These are phyloP conservation scores for Ascochyta rabiei DNA, from an alignment of 2,329 filamentous ascomycete species.

Conservation along the genomic window DNA sequence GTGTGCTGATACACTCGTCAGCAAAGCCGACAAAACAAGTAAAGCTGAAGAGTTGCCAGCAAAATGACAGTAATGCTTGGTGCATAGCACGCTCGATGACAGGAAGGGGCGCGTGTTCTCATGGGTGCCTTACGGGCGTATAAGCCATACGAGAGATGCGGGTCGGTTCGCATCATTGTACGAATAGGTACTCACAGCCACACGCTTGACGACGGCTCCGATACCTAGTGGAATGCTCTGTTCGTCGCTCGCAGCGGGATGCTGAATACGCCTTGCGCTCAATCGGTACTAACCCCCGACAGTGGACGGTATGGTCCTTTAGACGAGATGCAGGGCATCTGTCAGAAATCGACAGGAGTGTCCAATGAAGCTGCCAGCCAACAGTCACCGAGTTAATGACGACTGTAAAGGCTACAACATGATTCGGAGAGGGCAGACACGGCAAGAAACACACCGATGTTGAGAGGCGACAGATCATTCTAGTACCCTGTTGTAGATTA, in stretches of 20 bases:
- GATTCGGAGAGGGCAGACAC: neutral
- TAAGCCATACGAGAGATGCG: constrained; percentile 26
- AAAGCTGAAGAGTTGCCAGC: constrained; percentile 14
- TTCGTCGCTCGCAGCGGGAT: constrained; percentile 11
- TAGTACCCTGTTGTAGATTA: constrained; percentile 3
- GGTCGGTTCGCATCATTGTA: constrained; percentile 31
- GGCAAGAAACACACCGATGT: constrained; percentile 11
- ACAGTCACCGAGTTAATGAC: neutral
- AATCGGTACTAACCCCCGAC: neutral
- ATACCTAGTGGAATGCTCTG: constrained; percentile 13
- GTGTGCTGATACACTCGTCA: constrained; percentile 27
- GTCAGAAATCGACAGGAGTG: constrained; percentile 12
- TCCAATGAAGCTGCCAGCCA: neutral
- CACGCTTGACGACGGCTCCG: constrained; percentile 36
- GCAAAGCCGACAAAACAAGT: constrained; percentile 31
- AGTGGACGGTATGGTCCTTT: neutral
- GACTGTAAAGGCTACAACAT: neutral
- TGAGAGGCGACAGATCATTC: constrained; percentile 11
- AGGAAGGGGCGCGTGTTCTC: constrained; percentile 14
- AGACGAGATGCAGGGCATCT: constrained; percentile 1
- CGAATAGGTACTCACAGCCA: constrained; percentile 36
- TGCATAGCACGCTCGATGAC: neutral
- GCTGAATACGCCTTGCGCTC: constrained; percentile 11
- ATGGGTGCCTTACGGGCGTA: constrained; percentile 20
- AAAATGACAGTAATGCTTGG: constrained; percentile 1